phyloP scores from a whole-genome alignment of 225 moss, liverwort and hornwort species.

The Bryoerythrophyllum caledonicum region DNA sequence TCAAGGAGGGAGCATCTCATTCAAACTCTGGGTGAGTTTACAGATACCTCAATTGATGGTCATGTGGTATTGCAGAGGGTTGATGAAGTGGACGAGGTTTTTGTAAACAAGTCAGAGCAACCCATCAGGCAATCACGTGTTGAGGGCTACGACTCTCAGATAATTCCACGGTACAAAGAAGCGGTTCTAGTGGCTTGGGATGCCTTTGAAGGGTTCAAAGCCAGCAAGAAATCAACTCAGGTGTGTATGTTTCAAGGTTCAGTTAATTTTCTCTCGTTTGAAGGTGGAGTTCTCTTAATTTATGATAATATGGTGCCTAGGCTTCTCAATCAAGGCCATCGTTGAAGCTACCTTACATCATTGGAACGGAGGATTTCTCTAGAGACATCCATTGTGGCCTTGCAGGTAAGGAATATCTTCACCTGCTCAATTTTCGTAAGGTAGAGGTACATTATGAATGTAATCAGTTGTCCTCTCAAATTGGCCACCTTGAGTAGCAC shows the following conservation, averaged over 20 bases:
- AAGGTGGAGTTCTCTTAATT: slow-evolving; percentile 10
- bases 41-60: no score
- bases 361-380: slow-evolving; percentile 85
- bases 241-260: slow-evolving; percentile 1
- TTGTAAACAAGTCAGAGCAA: slow-evolving; percentile 46
- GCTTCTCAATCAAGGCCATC: slow-evolving; percentile 25
- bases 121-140: slow-evolving; percentile 45
- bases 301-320: slow-evolving; percentile 23
- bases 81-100: slow-evolving; percentile 90
- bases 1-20: no score
- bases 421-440: not conserved
- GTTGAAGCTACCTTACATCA: slow-evolving; percentile 67
- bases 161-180: slow-evolving; percentile 87
- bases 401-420: slow-evolving; percentile 51
- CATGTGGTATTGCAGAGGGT: slow-evolving; percentile 66
- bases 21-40: no score
- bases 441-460: no score
- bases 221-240: slow-evolving; percentile 34
- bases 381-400: slow-evolving; percentile 78
- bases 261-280: not conserved
- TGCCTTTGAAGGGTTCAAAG: slow-evolving; percentile 58
- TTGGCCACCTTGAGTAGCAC: no score
- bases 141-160: slow-evolving; percentile 81
- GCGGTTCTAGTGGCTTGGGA: slow-evolving; percentile 86
- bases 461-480: no score